These are phyloP conservation scores for Suillus lakei DNA, from an alignment of 768 basidiomycete species.

Conservation along the genomic window DNA sequence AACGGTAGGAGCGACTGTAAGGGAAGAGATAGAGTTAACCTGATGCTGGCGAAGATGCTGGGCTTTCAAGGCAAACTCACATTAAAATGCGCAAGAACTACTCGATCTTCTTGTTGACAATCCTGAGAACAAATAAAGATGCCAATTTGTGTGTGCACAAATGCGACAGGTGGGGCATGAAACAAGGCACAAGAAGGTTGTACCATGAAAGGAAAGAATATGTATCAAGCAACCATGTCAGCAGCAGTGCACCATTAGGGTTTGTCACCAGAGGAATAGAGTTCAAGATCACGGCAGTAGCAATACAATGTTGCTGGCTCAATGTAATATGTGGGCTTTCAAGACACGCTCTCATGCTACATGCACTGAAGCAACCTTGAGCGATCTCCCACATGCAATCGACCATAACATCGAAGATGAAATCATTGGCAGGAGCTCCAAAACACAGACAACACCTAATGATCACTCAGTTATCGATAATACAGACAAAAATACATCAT, in stretches of 20 bases:
- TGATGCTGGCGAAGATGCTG: no score
- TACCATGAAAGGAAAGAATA: conserved; percentile 94
- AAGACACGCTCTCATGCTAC: conserved; percentile 95
- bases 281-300: conserved; percentile 93
- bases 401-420: conserved; percentile 97
- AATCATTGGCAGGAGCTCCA: conserved; percentile 86
- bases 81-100: no score
- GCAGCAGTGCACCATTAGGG: conserved; percentile 91
- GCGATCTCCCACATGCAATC: conserved; percentile 99
- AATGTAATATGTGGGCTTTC: conserved; percentile 87
- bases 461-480: conserved; percentile 12
- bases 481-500: background rate
- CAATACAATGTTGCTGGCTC: conserved; percentile 93
- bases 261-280: conserved; percentile 98
- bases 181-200: conserved; percentile 90
- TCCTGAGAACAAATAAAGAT: conserved; percentile 92
- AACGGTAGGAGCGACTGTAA: background rate
- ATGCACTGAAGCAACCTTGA: conserved; percentile 95
- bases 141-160: no score
- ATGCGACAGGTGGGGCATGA: conserved; percentile 95
- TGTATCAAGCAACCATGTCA: conserved; percentile 97
- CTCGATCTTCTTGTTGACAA: no score
- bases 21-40: no score
- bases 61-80: no score
- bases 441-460: conserved; percentile 87